These are phyloP conservation scores for Lecanicillium sp. DNA, from an alignment of 2,329 filamentous ascomycete species.

Conservation along the genomic window DNA sequence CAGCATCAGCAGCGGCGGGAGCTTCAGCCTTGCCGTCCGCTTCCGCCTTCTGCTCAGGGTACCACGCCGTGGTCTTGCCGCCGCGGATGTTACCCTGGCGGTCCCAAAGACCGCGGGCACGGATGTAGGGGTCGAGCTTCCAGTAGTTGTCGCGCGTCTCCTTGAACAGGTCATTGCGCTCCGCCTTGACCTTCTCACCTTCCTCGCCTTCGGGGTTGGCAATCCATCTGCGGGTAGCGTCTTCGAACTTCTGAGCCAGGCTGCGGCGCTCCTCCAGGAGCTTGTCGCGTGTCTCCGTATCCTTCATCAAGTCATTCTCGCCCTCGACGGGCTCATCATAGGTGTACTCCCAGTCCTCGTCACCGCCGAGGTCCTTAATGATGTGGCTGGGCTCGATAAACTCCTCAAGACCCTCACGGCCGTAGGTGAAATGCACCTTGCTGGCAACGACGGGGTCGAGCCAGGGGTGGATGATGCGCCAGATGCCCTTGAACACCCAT, in stretches of 20 bases:
- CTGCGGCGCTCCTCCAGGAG: conserved; percentile 43
- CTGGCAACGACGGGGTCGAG: conserved; percentile 66
- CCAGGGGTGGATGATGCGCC: conserved; percentile 66
- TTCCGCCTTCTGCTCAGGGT: conserved; percentile 6
- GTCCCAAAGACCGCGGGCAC: conserved; percentile 57
- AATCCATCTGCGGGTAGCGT: conserved; percentile 54
- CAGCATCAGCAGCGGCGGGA: conserved; percentile 3
- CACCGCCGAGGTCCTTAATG: conserved; percentile 54
- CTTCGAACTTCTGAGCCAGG: conserved; percentile 50
- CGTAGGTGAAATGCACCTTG: conserved; percentile 65
- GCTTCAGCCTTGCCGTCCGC: conserved; percentile 1
- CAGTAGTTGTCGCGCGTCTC: conserved; percentile 57
- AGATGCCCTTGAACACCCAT: conserved; percentile 54
- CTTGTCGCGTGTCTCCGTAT: conserved; percentile 32
- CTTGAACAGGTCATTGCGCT: conserved; percentile 41
- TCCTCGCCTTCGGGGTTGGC: conserved; percentile 21
- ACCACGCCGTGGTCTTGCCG: conserved; percentile 6
- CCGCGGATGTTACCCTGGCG: conserved; percentile 43
- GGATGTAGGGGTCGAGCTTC: conserved; percentile 60
- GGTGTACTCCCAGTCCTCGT: conserved; percentile 64
- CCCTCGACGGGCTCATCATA: conserved; percentile 52
- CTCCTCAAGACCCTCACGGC: conserved; percentile 50
- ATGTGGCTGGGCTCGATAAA: conserved; percentile 42
- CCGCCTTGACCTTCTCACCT: conserved; percentile 13
- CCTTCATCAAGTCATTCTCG: conserved; percentile 51